Evolutionary conservation across 768 basidiomycete genomes (phyloP).

Genomic region (Amanita subjunquillea): DNA sequence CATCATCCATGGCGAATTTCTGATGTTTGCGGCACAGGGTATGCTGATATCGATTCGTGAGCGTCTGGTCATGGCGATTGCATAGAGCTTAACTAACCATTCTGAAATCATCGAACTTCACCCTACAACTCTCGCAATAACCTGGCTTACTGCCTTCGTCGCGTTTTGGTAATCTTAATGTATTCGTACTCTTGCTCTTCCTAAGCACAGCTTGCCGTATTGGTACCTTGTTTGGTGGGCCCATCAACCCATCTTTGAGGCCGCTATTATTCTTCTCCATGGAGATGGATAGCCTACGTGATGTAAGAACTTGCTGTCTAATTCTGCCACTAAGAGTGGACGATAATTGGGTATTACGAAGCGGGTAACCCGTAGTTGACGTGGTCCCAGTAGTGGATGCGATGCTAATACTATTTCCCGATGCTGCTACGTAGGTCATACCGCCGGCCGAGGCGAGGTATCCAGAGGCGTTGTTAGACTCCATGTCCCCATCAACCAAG

Average conservation of each 20-base stretch:
- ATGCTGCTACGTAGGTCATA: slow-evolving; percentile 74
- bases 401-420: slow-evolving; percentile 89
- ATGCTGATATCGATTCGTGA: slow-evolving; percentile 42
- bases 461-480: slow-evolving; percentile 61
- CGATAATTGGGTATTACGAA: slow-evolving; percentile 40
- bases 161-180: slow-evolving; percentile 60
- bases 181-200: slow-evolving; percentile 78
- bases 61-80: slow-evolving; percentile 2
- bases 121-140: slow-evolving; percentile 94
- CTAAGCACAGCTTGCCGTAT: slow-evolving; percentile 41
- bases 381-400: slow-evolving; percentile 89
- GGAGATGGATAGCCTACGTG: slow-evolving; percentile 33
- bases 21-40: slow-evolving; percentile 62
- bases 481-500: slow-evolving; percentile 32
- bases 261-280: slow-evolving; percentile 15
- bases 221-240: slow-evolving; percentile 54
- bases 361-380: slow-evolving; percentile 42
- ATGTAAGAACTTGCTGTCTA: slow-evolving; percentile 59
- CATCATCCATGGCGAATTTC: slow-evolving; percentile 68
- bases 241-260: slow-evolving; percentile 40
- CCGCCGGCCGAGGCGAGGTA: slow-evolving; percentile 46
- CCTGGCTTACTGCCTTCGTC: slow-evolving; percentile 89
- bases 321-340: slow-evolving; percentile 43
- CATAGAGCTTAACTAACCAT: slow-evolving; percentile 36
- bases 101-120: slow-evolving; percentile 83